A percentile compares a stretch with the other conserved stretches of the same genome.
Evolutionary conservation across 495 filamentous ascomycete species (phyloP).

Genomic region (Ascodesmis nigricans): DNA sequence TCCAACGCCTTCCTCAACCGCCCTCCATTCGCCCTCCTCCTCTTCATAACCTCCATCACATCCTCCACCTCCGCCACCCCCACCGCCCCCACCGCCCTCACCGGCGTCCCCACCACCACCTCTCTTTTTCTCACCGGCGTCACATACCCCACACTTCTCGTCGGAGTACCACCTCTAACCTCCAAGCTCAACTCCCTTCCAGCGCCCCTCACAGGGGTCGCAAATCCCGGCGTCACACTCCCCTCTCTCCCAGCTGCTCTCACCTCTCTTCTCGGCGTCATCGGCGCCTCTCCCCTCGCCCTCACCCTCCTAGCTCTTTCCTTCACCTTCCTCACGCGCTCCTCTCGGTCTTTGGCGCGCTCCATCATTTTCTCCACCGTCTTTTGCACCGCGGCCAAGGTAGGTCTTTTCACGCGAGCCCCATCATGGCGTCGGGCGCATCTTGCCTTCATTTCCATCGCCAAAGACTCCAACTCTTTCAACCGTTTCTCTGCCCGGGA

Average conservation of each 20-base stretch:
- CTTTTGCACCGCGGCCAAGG: conserved; percentile 71
- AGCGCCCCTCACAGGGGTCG: conserved; percentile 7
- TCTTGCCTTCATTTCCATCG: conserved; percentile 65
- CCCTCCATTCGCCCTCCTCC: conserved; percentile 17
- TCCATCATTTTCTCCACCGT: conserved; percentile 85
- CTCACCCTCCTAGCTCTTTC: no score
- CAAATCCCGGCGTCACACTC: conserved; percentile 9
- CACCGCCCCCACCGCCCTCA: conserved; percentile 12
- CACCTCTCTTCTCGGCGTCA: conserved; percentile 69
- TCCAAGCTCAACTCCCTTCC: background rate
- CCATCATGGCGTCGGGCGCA: conserved; percentile 30
- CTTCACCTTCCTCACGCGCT: no score
- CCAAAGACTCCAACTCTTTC: conserved; percentile 52
- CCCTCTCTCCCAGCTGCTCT: conserved; percentile 13
- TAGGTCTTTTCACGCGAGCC: conserved; percentile 33
- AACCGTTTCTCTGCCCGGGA: conserved; percentile 47
- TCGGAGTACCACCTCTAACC: conserved; percentile 9
- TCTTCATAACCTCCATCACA: conserved; percentile 16
- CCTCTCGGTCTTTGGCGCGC: no score
- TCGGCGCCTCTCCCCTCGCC: conserved; percentile 69
- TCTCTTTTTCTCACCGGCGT: conserved; percentile 1
- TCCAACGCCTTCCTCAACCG: conserved; percentile 14
- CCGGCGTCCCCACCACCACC: conserved; percentile 8
- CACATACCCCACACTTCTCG: conserved; percentile 7
- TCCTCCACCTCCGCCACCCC: conserved; percentile 19